Evolutionary conservation across 1,139 yeast species (phyloP).

Genomic region (Protomyces inouyei): DNA sequence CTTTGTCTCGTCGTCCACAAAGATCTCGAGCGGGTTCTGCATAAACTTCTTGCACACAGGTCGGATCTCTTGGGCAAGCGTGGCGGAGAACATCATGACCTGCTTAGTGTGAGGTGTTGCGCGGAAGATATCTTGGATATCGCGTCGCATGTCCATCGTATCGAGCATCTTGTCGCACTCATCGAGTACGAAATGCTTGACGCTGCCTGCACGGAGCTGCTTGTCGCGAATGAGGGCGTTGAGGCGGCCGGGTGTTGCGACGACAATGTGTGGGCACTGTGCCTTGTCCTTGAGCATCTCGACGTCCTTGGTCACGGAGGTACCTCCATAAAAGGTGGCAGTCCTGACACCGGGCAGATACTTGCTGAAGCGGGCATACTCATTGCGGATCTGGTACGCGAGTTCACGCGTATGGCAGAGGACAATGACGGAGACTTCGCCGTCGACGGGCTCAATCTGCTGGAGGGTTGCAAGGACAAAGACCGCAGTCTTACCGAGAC

Average conservation of each 20-base stretch:
- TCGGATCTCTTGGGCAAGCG: conserved; percentile 88
- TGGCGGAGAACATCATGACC: conserved; percentile 99
- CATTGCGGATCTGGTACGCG: conserved; percentile 97
- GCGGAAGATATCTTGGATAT: conserved; percentile 96
- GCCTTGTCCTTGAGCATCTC: conserved; percentile 88
- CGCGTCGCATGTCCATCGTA: conserved; percentile 82
- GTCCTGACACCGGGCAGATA: conserved; percentile 98
- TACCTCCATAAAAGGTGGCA: conserved; percentile 96
- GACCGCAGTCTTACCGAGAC: conserved; percentile 98
- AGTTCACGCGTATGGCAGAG: conserved; percentile 97
- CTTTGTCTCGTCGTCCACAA: conserved; percentile 96
- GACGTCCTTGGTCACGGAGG: conserved; percentile 77
- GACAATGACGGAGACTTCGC: conserved; percentile 90
- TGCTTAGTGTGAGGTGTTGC: conserved; percentile 98
- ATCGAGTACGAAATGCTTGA: conserved; percentile 92
- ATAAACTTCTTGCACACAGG: conserved; percentile 96
- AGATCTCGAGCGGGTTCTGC: conserved; percentile 96
- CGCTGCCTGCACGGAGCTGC: conserved; percentile 76
- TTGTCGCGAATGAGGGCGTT: conserved; percentile 91
- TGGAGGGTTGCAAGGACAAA: conserved; percentile 93
- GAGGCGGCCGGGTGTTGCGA: conserved; percentile 97
- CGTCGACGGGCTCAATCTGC: conserved; percentile 95
- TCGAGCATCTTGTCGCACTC: conserved; percentile 98
- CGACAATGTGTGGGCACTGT: conserved; percentile 93
- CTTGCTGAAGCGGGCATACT: conserved; percentile 94